A percentile compares a stretch with the other conserved stretches of the same genome.
These are phyloP conservation scores for Mycena indigotica DNA, from an alignment of 768 basidiomycete species.

Conservation along the genomic window DNA sequence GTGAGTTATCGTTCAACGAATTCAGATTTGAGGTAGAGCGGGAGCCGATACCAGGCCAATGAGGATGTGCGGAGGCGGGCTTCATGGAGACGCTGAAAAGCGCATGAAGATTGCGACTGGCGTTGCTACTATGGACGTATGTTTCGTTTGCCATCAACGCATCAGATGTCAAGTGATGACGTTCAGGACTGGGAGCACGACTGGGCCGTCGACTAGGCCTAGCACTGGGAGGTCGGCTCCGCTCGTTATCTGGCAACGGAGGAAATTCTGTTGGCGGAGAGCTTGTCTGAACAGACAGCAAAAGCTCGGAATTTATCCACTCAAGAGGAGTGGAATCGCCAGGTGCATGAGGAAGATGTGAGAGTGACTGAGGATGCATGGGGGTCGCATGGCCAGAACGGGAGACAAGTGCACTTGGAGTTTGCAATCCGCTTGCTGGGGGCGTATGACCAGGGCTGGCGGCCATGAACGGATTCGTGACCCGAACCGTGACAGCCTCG, in stretches of 20 bases:
- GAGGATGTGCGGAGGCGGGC: conserved; percentile 50
- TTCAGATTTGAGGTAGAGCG: conserved; percentile 22
- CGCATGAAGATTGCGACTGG: conserved; percentile 53
- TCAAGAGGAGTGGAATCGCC: conserved; percentile 56
- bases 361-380: conserved; percentile 38
- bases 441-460: conserved; percentile 40
- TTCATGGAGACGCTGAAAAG: conserved; percentile 66
- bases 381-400: conserved; percentile 44
- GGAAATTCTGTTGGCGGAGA: conserved; percentile 32
- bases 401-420: conserved; percentile 14
- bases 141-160: conserved; percentile 40
- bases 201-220: conserved; percentile 39
- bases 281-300: conserved; percentile 55
- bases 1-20: neutral
- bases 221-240: conserved; percentile 30
- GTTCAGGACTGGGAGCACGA: conserved; percentile 64
- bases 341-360: conserved; percentile 50
- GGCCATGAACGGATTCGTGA: conserved; percentile 64
- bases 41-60: conserved; percentile 32
- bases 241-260: conserved; percentile 10
- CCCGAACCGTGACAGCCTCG: conserved; percentile 62
- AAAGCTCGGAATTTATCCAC: conserved; percentile 85
- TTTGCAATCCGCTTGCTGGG: conserved; percentile 24
- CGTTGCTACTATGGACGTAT: conserved; percentile 53
- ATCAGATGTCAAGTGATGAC: conserved; percentile 21